A percentile compares a stretch with the other conserved stretches of the same genome.
phyloP scores from a whole-genome alignment of 257 asterid species.

The Orobanche coerulescens region DNA sequence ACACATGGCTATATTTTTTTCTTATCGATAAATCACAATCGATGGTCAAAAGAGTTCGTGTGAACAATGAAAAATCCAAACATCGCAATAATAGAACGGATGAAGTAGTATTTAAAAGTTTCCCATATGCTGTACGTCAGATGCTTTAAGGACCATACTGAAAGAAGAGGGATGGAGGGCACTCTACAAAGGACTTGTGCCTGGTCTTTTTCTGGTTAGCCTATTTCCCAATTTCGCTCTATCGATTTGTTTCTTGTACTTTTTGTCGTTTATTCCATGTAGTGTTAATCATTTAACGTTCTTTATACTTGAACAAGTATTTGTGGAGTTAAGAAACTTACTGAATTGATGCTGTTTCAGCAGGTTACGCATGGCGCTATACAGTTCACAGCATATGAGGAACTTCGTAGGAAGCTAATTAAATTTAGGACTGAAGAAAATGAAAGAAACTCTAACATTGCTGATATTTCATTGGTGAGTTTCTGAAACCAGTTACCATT shows the following conservation, averaged over 20 bases:
- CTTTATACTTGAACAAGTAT: constrained; percentile 12
- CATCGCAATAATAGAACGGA: too few relatives aligned
- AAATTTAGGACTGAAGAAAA: constrained; percentile 33
- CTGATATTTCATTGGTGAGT: constrained; percentile 60
- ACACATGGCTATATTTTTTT: too few relatives aligned
- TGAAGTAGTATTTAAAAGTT: constrained; percentile 1
- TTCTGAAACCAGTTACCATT: constrained; percentile 21
- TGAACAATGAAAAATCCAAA: too few relatives aligned
- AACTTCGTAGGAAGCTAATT: constrained; percentile 59
- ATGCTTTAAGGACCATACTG: constrained; percentile 81
- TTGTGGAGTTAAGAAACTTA: constrained; percentile 9
- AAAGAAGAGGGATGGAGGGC: constrained; percentile 95
- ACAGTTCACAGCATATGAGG: constrained; percentile 91
- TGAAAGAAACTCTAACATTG: constrained; percentile 22
- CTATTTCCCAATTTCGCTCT: constrained; percentile 16
- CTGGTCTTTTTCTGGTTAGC: constrained; percentile 80
- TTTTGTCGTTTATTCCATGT: constrained; percentile 10
- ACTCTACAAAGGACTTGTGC: constrained; percentile 82
- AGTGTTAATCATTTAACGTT: not conserved
- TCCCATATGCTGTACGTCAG: constrained; percentile 36
- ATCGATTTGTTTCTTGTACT: not conserved
- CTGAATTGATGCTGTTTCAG: constrained; percentile 38
- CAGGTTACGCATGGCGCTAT: constrained; percentile 97
- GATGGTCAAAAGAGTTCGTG: too few relatives aligned
- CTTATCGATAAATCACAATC: too few relatives aligned